phyloP scores from a whole-genome alignment of 331 rosid species.

The Phaseolus coccineus region DNA sequence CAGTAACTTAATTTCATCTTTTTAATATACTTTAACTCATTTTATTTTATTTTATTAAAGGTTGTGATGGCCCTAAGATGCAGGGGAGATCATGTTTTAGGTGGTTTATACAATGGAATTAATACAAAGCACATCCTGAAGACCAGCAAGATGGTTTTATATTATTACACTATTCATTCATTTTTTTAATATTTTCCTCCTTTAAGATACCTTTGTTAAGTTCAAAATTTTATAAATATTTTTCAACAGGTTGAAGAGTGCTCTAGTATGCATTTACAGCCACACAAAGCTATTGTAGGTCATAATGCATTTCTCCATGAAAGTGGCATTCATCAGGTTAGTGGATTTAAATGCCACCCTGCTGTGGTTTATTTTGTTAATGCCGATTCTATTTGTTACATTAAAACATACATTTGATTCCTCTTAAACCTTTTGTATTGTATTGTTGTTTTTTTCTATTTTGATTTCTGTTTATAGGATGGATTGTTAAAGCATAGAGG shows the following conservation, averaged over 20 bases:
- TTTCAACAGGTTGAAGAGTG: slow-evolving; percentile 77
- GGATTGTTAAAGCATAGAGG: slow-evolving; percentile 88
- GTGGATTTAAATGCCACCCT: no score
- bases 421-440: no score
- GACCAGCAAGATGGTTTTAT: slow-evolving; percentile 84
- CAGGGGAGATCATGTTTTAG: slow-evolving; percentile 61
- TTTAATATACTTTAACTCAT: background rate
- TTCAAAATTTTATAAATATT: background rate
- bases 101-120: slow-evolving; percentile 75
- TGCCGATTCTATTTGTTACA: no score
- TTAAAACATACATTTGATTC: no score
- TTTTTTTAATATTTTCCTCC: background rate
- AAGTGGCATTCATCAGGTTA: slow-evolving; percentile 49
- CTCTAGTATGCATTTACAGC: slow-evolving; percentile 50
- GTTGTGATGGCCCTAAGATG: slow-evolving; percentile 85
- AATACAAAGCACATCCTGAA: slow-evolving; percentile 65
- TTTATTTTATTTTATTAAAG: slow-evolving; percentile 41
- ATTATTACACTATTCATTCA: slow-evolving; percentile 22
- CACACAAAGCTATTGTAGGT: slow-evolving; percentile 45
- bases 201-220: background rate
- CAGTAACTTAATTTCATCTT: background rate
- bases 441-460: background rate
- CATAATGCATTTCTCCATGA: slow-evolving; percentile 46
- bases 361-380: no score
- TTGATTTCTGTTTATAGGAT: slow-evolving; percentile 57